phyloP scores from a whole-genome alignment of 2,329 filamentous ascomycete species.

The Fusarium duplospermum region DNA sequence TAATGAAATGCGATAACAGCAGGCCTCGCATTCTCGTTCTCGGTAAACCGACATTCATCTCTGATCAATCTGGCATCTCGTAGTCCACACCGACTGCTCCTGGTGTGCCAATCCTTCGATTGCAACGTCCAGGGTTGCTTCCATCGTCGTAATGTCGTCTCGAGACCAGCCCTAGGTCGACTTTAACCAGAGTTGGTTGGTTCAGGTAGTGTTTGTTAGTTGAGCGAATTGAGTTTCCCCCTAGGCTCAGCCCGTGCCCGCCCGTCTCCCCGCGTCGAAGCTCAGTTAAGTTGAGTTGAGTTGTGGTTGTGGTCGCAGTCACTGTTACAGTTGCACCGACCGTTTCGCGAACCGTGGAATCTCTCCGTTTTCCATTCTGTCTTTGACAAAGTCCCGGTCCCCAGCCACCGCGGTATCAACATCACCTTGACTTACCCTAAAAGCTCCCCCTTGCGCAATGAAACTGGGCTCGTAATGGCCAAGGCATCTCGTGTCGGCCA shows the following conservation, averaged over 20 bases:
- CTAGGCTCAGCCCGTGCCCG: conserved; percentile 21
- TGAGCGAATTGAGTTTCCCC: conserved; percentile 22
- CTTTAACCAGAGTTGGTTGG: background rate
- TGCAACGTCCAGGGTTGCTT: conserved; percentile 25
- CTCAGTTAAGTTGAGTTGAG: background rate
- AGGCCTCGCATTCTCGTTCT: background rate
- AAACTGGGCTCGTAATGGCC: background rate
- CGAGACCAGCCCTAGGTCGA: background rate
- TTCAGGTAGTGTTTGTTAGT: background rate
- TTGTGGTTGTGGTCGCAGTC: background rate
- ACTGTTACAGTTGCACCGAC: background rate
- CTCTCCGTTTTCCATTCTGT: background rate
- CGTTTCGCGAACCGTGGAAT: background rate
- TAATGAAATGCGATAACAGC: background rate
- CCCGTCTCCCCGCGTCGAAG: conserved; percentile 23
- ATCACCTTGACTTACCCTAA: background rate
- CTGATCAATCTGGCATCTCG: background rate
- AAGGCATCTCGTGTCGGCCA: background rate
- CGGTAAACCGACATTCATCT: background rate
- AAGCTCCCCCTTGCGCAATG: background rate
- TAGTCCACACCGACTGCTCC: background rate
- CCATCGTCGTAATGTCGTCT: background rate
- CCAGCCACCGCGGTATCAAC: background rate
- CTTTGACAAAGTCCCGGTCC: background rate
- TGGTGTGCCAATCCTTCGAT: conserved; percentile 34